Conservation (phyloP, 139 green algal species). For the Zygnema cylindricum region DNA sequence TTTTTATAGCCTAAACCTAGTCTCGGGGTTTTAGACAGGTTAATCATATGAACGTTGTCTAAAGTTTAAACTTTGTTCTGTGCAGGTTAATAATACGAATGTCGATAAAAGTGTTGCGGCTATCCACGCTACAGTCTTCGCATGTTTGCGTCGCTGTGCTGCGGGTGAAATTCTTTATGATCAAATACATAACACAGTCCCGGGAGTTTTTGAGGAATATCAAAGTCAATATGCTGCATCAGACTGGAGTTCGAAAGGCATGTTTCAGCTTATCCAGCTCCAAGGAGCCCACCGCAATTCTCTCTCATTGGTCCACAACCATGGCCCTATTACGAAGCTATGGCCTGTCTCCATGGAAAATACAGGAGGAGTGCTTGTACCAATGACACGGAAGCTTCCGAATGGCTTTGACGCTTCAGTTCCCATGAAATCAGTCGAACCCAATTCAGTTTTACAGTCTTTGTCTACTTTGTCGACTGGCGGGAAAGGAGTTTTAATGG, state of each 20-base stretch:
- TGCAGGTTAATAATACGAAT: constrained; percentile 90
- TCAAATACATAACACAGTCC: constrained; percentile 55
- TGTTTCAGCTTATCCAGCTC: constrained; percentile 61
- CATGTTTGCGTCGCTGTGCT: constrained; percentile 63
- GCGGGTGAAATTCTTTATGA: constrained; percentile 66
- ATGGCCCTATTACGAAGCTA: background rate
- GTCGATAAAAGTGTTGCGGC: constrained; percentile 84
- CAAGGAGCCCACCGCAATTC: constrained; percentile 24
- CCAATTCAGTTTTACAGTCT: too few species aligned
- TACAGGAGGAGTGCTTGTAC: background rate
- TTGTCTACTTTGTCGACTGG: too few species aligned
- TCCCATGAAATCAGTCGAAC: too few species aligned
- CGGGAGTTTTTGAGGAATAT: constrained; percentile 68
- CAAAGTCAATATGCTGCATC: constrained; percentile 54
- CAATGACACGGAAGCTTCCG: background rate
- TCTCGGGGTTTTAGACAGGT: too few species aligned
- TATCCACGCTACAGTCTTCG: constrained; percentile 87
- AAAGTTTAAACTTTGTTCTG: too few species aligned
- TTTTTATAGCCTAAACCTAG: too few species aligned
- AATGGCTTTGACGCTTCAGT: too few species aligned
- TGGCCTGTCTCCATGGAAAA: constrained; percentile 4
- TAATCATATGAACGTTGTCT: too few species aligned
- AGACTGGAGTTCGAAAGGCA: constrained; percentile 59
- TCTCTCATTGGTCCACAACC: background rate
- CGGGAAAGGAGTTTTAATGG: too few species aligned